These are phyloP conservation scores for Trametes cinnabarina DNA, from an alignment of 768 basidiomycete genomes.

Conservation along the genomic window DNA sequence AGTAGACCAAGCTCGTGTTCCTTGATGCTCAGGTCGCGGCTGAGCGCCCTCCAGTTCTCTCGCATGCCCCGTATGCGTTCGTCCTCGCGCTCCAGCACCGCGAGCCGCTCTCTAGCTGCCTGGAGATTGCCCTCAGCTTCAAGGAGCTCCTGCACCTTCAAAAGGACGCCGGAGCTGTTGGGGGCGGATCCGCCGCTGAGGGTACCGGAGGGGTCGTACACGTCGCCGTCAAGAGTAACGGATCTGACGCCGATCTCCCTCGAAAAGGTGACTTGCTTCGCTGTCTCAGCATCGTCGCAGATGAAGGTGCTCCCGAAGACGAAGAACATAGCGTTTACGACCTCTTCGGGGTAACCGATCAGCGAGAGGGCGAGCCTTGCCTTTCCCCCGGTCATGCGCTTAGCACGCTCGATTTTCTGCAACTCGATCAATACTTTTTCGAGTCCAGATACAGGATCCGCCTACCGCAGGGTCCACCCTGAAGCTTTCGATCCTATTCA, in stretches of 20 bases:
- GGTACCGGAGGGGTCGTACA: constrained; percentile 95
- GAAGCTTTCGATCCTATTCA: constrained; percentile 83
- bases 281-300: constrained; percentile 84
- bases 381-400: constrained; percentile 71
- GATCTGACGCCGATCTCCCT: constrained; percentile 66
- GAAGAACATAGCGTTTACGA: constrained; percentile 85
- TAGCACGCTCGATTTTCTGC: constrained; percentile 77
- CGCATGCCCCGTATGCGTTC: constrained; percentile 48
- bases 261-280: constrained; percentile 85
- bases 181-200: constrained; percentile 90
- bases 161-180: constrained; percentile 64
- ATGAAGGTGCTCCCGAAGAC: constrained; percentile 93
- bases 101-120: constrained; percentile 47
- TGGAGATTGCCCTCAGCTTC: constrained; percentile 60
- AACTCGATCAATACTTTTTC: not conserved
- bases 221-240: constrained; percentile 91
- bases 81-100: constrained; percentile 55
- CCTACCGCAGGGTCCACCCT: constrained; percentile 49
- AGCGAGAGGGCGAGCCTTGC: constrained; percentile 87
- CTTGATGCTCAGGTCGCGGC: constrained; percentile 81
- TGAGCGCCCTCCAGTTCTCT: constrained; percentile 58
- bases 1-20: constrained; percentile 80
- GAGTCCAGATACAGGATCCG: not conserved
- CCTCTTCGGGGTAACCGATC: constrained; percentile 76
- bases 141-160: constrained; percentile 82